phyloP scores from a whole-genome alignment of 371 early-diverging fungal genomes.

The Mucor velutinosus region DNA sequence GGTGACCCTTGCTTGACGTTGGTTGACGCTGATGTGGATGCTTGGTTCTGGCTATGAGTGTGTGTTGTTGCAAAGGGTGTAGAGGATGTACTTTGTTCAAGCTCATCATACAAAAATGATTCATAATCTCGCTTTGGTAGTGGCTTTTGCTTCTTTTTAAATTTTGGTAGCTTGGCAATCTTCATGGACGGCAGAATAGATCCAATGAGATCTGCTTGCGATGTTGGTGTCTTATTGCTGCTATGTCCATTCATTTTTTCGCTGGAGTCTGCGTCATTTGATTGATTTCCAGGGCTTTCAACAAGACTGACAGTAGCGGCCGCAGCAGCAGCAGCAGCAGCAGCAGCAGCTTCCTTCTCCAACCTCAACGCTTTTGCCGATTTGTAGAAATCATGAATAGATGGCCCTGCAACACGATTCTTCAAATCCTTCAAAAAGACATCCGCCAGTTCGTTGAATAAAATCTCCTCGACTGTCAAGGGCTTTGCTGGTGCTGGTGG shows the following conservation, averaged over 20 bases:
- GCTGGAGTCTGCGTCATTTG: neutral
- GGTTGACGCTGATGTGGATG: neutral
- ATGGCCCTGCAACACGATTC: conserved; percentile 57
- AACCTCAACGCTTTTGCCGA: conserved; percentile 29
- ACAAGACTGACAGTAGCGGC: neutral
- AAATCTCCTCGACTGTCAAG: conserved; percentile 43
- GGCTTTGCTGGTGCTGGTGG: neutral
- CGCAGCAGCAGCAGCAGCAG: neutral
- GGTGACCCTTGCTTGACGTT: neutral
- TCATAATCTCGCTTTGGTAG: conserved; percentile 12
- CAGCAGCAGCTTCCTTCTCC: conserved; percentile 11
- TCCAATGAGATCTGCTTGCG: conserved; percentile 19
- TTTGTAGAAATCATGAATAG: conserved; percentile 56
- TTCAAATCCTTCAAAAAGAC: conserved; percentile 65
- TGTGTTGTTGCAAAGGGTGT: neutral
- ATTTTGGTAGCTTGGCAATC: conserved; percentile 33
- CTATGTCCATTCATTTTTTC: neutral
- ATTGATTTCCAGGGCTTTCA: neutral
- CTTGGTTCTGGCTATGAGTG: neutral
- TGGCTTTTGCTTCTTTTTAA: conserved; percentile 35
- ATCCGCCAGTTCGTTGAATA: conserved; percentile 54
- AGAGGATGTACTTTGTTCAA: neutral
- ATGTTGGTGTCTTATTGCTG: neutral
- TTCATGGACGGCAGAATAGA: conserved; percentile 16
- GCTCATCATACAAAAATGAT: conserved; percentile 4